Evolutionary conservation across 352 stramenopile species (phyloP), one percentile per base, ranked within the genome.

Genomic region (Phytophthora agathidicida): DNA sequence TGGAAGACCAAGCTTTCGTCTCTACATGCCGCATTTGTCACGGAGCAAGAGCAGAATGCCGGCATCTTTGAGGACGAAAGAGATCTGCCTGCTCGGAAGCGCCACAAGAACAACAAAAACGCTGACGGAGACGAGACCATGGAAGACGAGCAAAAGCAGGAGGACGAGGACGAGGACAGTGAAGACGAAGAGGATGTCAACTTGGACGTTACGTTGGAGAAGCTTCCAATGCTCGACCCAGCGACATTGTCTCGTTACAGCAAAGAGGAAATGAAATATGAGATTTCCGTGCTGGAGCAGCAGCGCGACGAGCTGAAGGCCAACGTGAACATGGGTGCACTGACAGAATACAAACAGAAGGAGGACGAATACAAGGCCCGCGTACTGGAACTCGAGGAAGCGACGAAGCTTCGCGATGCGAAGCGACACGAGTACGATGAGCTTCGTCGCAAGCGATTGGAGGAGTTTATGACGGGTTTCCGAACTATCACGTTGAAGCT

Each of bases 401-500:
- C 97, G 4, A 99, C 97, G 1, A 80, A 89, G 41, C 68, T 86
- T 42, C 84, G 97, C 16, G 98, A 99, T 60, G 71, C 69, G 43
- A 96, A 96, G 41, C 90, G 97, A 2, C 89, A 96, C 52, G 83
- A 94, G 52, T 98, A 98, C 69, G 98, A 99, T 52, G 93, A 98
- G 30, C 83, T 99, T 20, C 93, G 97, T 31, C 91, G 95, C 37
- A 90, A 98, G 62, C 93, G 98, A 16, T 82, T 99, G 19, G 96
- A 99, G 47, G 97, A 98, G 71, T 99, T 99, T 69, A 99, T 99
- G 98, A 86, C 95, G 20, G 98, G 98, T 7, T 99, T 99, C 76
- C 93, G 93, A 24, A 70, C 84, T 17, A 99, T 99, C 76, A 99
- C 97, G 23, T 83, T 99, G 32, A 99, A 99, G 71, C 82, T 99